These are phyloP conservation scores for Prunus yedoensis DNA, from an alignment of 331 rosid species.

Conservation along the genomic window DNA sequence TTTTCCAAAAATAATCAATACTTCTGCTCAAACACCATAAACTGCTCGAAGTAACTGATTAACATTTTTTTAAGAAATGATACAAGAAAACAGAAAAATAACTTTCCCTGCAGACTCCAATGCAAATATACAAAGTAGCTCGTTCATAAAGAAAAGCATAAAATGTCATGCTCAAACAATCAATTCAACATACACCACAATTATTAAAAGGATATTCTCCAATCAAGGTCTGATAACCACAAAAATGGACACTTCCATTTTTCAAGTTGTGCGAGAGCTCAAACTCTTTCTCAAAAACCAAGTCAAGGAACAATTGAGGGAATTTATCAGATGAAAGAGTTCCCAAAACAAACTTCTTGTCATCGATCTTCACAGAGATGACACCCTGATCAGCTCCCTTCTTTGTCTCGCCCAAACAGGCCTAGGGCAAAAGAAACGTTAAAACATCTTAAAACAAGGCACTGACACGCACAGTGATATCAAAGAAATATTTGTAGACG, in stretches of 20 bases:
- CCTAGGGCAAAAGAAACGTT: slow-evolving; percentile 32
- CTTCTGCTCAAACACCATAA: no score
- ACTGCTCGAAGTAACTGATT: no score
- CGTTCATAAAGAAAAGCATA: no score
- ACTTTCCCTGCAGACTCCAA: neutral
- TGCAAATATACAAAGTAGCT: no score
- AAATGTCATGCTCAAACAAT: neutral
- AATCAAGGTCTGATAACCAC: slow-evolving; percentile 56
- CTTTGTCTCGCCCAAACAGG: slow-evolving; percentile 67
- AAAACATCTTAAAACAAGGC: neutral
- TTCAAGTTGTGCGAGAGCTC: slow-evolving; percentile 82
- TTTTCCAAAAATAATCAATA: no score
- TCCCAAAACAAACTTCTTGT: slow-evolving; percentile 72
- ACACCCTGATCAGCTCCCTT: slow-evolving; percentile 51
- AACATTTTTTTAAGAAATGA: no score
- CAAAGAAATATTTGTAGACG: neutral
- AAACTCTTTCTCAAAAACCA: slow-evolving; percentile 79
- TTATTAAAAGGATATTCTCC: slow-evolving; percentile 58
- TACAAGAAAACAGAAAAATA: no score
- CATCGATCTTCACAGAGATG: slow-evolving; percentile 46
- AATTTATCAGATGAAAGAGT: slow-evolving; percentile 53
- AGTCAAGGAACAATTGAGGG: slow-evolving; percentile 68
- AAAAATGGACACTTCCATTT: slow-evolving; percentile 51
- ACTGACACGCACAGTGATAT: neutral
- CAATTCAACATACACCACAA: neutral